phyloP scores from a whole-genome alignment of 352 stramenopile genomes.

The Phytopythium delawarense region DNA sequence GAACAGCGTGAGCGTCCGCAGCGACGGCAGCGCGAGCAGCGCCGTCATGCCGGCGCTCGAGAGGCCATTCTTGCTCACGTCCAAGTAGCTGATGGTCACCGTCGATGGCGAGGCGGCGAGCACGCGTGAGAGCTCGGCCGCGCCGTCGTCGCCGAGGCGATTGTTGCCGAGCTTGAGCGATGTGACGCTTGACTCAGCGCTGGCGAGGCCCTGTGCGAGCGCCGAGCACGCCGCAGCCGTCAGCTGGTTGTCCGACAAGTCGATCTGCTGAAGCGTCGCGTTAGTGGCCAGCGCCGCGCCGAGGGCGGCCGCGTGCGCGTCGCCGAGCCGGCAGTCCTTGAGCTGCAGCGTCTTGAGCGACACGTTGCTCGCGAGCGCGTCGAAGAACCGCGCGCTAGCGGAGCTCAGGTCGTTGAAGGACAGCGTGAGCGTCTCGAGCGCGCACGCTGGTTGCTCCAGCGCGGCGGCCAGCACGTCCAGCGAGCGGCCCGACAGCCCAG shows the following conservation, averaged over 20 bases:
- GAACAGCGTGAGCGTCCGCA: conserved; percentile 71
- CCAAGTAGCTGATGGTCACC: conserved; percentile 43
- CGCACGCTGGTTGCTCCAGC: conserved; percentile 36
- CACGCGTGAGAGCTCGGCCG: conserved; percentile 24
- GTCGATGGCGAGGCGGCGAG: conserved; percentile 26
- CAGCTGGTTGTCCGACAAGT: conserved; percentile 71
- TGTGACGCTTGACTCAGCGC: conserved; percentile 28
- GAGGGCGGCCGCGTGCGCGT: conserved; percentile 35
- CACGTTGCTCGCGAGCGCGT: conserved; percentile 49
- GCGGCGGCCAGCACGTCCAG: conserved; percentile 44
- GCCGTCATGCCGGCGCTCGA: conserved; percentile 38
- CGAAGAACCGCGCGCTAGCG: conserved; percentile 43
- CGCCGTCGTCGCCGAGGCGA: conserved; percentile 50
- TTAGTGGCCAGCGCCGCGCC: conserved; percentile 44
- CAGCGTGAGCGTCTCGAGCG: conserved; percentile 54
- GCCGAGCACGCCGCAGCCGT: conserved; percentile 25
- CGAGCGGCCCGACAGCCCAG: conserved; percentile 35
- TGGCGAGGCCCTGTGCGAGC: conserved; percentile 36
- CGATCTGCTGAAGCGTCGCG: conserved; percentile 42
- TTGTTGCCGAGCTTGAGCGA: conserved; percentile 57
- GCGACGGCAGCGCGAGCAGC: conserved; percentile 33
- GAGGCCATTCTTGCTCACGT: conserved; percentile 70
- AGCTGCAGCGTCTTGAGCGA: conserved; percentile 63
- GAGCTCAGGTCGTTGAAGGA: conserved; percentile 62
- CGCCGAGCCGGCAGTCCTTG: conserved; percentile 58